A percentile compares a stretch with the other conserved stretches of the same genome.
These are phyloP conservation scores for Phycomyces nitens DNA, from an alignment of 192 early-diverging fungal genomes.

Conservation along the genomic window DNA sequence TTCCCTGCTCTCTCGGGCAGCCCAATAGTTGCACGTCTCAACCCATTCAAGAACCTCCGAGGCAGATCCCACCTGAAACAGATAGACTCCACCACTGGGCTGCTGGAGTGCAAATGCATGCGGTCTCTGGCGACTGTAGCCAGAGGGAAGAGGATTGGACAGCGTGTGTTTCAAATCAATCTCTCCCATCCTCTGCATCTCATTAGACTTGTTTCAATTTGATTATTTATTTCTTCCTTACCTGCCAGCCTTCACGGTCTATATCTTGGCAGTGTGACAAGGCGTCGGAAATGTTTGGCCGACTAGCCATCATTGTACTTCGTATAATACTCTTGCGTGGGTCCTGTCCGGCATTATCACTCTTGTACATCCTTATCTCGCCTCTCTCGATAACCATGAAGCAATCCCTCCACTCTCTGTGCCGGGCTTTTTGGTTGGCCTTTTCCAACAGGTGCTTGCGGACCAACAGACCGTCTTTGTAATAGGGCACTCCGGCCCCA, in stretches of 20 bases:
- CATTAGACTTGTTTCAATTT: not conserved
- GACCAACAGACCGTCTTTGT: constrained; percentile 76
- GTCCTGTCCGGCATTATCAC: constrained; percentile 3
- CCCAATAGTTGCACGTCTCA: constrained; percentile 92
- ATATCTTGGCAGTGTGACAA: not conserved
- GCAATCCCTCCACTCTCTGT: constrained; percentile 83
- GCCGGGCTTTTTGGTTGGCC: constrained; percentile 70
- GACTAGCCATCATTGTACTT: constrained; percentile 6
- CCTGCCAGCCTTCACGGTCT: not conserved
- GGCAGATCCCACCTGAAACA: constrained; percentile 77
- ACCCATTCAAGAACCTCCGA: constrained; percentile 82
- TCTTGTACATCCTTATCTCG: constrained; percentile 67
- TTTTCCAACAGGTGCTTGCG: constrained; percentile 83
- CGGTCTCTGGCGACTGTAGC: constrained; percentile 72
- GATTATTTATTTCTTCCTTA: not conserved
- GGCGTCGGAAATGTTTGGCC: constrained; percentile 10
- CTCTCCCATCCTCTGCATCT: constrained; percentile 32
- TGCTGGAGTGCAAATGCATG: constrained; percentile 86
- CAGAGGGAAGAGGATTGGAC: constrained; percentile 77
- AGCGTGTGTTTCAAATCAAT: constrained; percentile 77
- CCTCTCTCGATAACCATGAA: constrained; percentile 73
- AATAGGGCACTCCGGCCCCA: constrained; percentile 33
- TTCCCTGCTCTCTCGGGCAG: constrained; percentile 85
- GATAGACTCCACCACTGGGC: constrained; percentile 72
- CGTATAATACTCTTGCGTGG: constrained; percentile 8